Percentiles rank a stretch among this genome's conserved stretches.
phyloP scores from a whole-genome alignment of 164 flowering plant genomes.

The Dillenia turbinata region DNA sequence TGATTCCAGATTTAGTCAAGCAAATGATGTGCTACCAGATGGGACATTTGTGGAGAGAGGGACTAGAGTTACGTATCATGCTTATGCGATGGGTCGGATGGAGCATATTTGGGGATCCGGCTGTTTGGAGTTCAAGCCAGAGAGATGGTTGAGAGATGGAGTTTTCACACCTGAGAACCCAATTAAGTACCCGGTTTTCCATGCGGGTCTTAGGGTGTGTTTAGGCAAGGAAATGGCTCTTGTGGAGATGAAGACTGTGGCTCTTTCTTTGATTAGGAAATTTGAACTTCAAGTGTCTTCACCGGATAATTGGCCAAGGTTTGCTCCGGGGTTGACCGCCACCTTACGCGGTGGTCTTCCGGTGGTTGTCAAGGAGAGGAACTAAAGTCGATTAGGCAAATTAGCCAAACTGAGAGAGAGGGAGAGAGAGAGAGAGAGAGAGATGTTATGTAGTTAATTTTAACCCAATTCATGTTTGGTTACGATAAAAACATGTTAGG shows the following conservation, averaged over 20 bases:
- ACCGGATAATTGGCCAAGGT: constrained; percentile 20
- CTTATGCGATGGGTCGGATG: constrained; percentile 96
- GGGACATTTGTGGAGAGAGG: constrained; percentile 57
- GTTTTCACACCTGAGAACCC: constrained; percentile 40
- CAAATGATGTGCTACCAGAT: constrained; percentile 71
- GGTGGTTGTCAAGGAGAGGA: constrained; percentile 27
- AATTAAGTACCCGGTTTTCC: constrained; percentile 65
- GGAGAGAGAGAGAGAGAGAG: too few relatives aligned
- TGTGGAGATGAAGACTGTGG: constrained; percentile 52
- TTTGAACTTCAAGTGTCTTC: constrained; percentile 34
- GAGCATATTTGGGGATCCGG: constrained; percentile 73
- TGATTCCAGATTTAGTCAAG: constrained; percentile 59
- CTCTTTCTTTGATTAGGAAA: constrained; percentile 33
- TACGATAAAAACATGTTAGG: too few relatives aligned
- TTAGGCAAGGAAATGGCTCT: constrained; percentile 66
- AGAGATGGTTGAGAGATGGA: constrained; percentile 68
- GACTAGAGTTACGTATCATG: constrained; percentile 75
- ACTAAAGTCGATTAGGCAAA: too few relatives aligned
- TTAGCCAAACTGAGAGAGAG: too few relatives aligned
- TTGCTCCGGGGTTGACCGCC: constrained; percentile 70
- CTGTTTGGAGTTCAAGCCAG: constrained; percentile 58
- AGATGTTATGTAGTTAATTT: too few relatives aligned
- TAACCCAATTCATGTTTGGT: too few relatives aligned
- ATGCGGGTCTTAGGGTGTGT: constrained; percentile 61
- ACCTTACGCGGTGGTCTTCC: constrained; percentile 60